Conservation (phyloP, 768 basidiomycete species). For the Rhodotorula graminis region DNA sequence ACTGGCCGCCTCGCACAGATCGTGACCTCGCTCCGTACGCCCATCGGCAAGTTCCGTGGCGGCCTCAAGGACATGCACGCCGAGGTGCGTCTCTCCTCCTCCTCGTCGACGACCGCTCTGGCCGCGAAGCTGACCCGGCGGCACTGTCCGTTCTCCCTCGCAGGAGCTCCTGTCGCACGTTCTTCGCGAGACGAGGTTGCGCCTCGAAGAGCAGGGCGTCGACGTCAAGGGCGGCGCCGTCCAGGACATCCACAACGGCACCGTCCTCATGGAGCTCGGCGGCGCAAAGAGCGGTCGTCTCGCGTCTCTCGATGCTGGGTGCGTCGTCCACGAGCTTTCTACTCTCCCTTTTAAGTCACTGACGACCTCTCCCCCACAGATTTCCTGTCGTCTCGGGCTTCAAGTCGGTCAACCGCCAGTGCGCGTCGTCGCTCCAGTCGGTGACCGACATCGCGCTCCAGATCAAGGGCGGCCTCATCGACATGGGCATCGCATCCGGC, state of each 20-base stretch:
- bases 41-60: slow-evolving; percentile 82
- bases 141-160: neutral
- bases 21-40: slow-evolving; percentile 77
- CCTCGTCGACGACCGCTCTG: neutral
- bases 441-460: slow-evolving; percentile 45
- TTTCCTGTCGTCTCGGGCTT: slow-evolving; percentile 48
- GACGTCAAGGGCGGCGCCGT: slow-evolving; percentile 35
- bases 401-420: slow-evolving; percentile 52
- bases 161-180: slow-evolving; percentile 38
- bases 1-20: slow-evolving; percentile 45
- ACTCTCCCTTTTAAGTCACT: no score
- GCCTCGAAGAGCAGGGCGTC: slow-evolving; percentile 35
- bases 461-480: slow-evolving; percentile 50
- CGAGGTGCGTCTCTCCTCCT: slow-evolving; percentile 9
- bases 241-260: slow-evolving; percentile 49
- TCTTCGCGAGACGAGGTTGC: slow-evolving; percentile 18
- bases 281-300: slow-evolving; percentile 49
- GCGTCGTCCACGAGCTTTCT: neutral
- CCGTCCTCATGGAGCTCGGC: slow-evolving; percentile 48
- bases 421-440: slow-evolving; percentile 50
- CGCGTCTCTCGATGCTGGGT: slow-evolving; percentile 46
- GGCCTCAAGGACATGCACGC: slow-evolving; percentile 72
- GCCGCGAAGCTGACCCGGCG: neutral
- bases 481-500: slow-evolving; percentile 50
- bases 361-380: neutral